Evolutionary conservation across 768 basidiomycete species (phyloP).

Genomic region (Mrakia gelida): DNA sequence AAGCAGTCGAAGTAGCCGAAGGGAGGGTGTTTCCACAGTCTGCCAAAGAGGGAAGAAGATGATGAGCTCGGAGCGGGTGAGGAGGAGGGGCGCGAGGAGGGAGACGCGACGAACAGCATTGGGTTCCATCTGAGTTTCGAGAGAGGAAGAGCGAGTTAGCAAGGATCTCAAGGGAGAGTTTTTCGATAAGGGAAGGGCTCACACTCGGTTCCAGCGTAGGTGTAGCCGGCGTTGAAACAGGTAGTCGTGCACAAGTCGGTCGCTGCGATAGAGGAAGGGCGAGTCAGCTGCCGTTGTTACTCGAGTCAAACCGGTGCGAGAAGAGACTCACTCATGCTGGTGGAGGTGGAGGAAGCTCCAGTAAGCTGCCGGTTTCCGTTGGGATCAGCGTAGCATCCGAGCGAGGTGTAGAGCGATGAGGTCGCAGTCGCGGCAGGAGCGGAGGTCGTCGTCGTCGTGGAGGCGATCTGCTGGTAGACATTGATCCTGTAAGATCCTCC

Average conservation of each 20-base stretch:
- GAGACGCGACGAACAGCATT: constrained; percentile 5
- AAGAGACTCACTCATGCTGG: not conserved
- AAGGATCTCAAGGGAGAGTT: not conserved
- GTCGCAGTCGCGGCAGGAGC: not conserved
- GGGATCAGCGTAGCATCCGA: constrained; percentile 10
- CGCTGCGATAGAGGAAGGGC: not conserved
- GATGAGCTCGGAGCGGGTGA: not conserved
- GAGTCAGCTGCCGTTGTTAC: not conserved
- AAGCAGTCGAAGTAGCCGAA: constrained; percentile 20
- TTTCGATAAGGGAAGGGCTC: not conserved
- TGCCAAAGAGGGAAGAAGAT: not conserved
- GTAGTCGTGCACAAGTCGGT: constrained; percentile 6
- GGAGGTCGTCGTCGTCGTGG: not conserved
- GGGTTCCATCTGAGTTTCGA: not conserved
- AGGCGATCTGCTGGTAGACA: constrained; percentile 11
- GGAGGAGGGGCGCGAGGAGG: not conserved
- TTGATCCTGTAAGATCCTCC: constrained; percentile 18
- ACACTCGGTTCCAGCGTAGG: constrained; percentile 20
- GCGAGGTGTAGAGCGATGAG: not conserved
- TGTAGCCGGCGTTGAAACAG: constrained; percentile 9
- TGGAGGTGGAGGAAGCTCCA: not conserved
- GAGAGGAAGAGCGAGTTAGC: not conserved
- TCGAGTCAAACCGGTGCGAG: not conserved
- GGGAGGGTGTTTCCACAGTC: constrained; percentile 2
- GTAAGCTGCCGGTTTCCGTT: constrained; percentile 15